Evolutionary conservation across 768 basidiomycete genomes (phyloP).

Genomic region (Lactifluus hygrophoroides): DNA sequence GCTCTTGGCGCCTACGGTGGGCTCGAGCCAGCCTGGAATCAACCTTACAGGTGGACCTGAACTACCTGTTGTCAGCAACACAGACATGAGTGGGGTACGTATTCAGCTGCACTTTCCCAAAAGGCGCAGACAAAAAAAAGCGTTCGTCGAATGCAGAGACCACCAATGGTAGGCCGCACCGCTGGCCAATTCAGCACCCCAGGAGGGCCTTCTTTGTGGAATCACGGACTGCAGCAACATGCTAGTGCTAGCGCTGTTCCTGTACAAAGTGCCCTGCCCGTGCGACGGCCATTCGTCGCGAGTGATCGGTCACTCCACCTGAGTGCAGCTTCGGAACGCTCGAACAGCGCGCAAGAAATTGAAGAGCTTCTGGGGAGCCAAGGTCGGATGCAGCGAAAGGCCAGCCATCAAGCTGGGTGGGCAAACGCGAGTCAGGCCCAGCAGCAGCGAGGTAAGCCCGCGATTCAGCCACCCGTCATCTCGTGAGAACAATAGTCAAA

Average conservation of each 20-base stretch:
- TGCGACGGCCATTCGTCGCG: conserved; percentile 32
- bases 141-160: conserved; percentile 13
- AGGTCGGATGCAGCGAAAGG: conserved; percentile 6
- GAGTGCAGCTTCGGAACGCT: conserved; percentile 8
- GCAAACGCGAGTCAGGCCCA: conserved; percentile 1
- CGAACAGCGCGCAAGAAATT: conserved; percentile 66
- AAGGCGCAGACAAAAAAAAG: neutral
- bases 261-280: conserved; percentile 3
- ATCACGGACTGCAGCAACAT: neutral
- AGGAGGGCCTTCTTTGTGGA: conserved; percentile 4
- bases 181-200: conserved; percentile 1
- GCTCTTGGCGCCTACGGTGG: conserved; percentile 37
- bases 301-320: conserved; percentile 42
- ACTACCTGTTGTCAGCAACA: neutral
- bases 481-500: neutral
- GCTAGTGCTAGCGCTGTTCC: neutral
- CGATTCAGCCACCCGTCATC: neutral
- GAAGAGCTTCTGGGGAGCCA: conserved; percentile 46
- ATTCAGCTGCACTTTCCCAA: neutral
- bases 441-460: conserved; percentile 11
- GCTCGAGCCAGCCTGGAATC: conserved; percentile 8
- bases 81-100: conserved; percentile 6
- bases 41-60: conserved; percentile 3
- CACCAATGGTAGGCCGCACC: conserved; percentile 1
- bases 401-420: conserved; percentile 8